Evolutionary conservation across 768 basidiomycete genomes (phyloP).

Genomic region (Podaxis mareebaensis): DNA sequence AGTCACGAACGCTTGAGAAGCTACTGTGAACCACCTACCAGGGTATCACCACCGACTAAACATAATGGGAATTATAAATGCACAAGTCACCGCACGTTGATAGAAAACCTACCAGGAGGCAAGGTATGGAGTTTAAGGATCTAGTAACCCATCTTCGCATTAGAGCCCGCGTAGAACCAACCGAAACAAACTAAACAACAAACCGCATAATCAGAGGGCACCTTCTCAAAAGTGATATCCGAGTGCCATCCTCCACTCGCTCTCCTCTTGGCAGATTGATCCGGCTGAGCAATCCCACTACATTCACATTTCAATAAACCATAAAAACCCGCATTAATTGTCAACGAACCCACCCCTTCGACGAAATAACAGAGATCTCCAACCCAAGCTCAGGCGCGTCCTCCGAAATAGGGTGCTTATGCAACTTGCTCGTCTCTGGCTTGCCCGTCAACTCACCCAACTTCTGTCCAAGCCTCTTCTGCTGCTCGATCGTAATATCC

Average conservation of each 20-base stretch:
- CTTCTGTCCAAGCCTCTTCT: slow-evolving; percentile 48
- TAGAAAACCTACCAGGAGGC: slow-evolving; percentile 30
- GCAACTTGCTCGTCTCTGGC: slow-evolving; percentile 47
- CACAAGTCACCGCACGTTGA: not conserved
- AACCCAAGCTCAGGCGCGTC: slow-evolving; percentile 48
- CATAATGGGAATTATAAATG: not conserved
- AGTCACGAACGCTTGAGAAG: not conserved
- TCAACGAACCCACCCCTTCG: slow-evolving; percentile 32
- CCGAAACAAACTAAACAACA: not conserved
- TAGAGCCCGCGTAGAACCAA: not conserved
- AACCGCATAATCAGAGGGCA: slow-evolving; percentile 61
- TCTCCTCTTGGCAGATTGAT: slow-evolving; percentile 29
- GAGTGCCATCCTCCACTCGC: slow-evolving; percentile 53
- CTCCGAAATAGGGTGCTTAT: slow-evolving; percentile 58
- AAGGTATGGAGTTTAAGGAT: slow-evolving; percentile 43
- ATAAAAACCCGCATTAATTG: not conserved
- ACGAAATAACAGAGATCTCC: slow-evolving; percentile 55
- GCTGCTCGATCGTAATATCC: slow-evolving; percentile 48
- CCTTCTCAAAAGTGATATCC: slow-evolving; percentile 60
- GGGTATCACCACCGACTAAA: slow-evolving; percentile 42
- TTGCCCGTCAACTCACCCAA: slow-evolving; percentile 52
- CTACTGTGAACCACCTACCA: slow-evolving; percentile 32
- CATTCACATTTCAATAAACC: not conserved
- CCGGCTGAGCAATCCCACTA: slow-evolving; percentile 42
- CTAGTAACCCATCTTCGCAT: slow-evolving; percentile 16